phyloP scores from a whole-genome alignment of 495 filamentous ascomycete genomes.

The Hyaloscypha variabilis region DNA sequence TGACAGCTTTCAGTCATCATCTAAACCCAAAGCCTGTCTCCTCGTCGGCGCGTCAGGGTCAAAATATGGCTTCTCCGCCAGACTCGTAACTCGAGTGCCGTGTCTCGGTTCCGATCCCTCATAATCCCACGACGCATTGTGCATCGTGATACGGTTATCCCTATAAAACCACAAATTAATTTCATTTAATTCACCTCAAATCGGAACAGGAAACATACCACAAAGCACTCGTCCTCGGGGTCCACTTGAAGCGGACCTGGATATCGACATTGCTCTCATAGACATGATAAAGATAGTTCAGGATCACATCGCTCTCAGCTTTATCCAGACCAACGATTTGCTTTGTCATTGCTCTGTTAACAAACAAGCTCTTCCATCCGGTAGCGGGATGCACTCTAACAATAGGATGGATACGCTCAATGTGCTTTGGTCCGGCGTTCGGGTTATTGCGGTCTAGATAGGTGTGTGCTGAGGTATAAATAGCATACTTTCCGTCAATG shows the following conservation, averaged over 20 bases:
- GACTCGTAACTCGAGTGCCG: conserved; percentile 62
- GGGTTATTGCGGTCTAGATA: conserved; percentile 69
- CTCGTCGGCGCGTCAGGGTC: conserved; percentile 61
- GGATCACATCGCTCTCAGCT: conserved; percentile 62
- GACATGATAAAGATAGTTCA: conserved; percentile 63
- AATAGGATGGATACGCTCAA: conserved; percentile 68
- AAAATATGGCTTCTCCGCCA: conserved; percentile 74
- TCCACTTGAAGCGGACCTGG: conserved; percentile 71
- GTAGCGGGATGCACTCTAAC: conserved; percentile 77
- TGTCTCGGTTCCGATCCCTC: conserved; percentile 56
- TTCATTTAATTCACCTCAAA: not conserved
- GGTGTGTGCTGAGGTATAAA: conserved; percentile 66
- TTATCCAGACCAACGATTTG: conserved; percentile 68
- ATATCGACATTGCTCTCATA: conserved; percentile 78
- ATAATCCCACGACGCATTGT: conserved; percentile 66
- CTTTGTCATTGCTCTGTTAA: conserved; percentile 62
- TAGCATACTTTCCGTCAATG: conserved; percentile 67
- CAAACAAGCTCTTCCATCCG: conserved; percentile 77
- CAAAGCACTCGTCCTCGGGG: conserved; percentile 66
- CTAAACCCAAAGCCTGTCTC: conserved; percentile 45
- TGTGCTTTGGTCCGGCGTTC: conserved; percentile 59
- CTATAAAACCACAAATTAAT: conserved; percentile 1
- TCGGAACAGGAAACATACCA: conserved; percentile 40
- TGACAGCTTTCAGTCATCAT: conserved; percentile 18
- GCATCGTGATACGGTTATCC: conserved; percentile 76